Evolutionary conservation across 176 grass and related monocot species (phyloP).

Genomic region (Pontederia crassipes): DNA sequence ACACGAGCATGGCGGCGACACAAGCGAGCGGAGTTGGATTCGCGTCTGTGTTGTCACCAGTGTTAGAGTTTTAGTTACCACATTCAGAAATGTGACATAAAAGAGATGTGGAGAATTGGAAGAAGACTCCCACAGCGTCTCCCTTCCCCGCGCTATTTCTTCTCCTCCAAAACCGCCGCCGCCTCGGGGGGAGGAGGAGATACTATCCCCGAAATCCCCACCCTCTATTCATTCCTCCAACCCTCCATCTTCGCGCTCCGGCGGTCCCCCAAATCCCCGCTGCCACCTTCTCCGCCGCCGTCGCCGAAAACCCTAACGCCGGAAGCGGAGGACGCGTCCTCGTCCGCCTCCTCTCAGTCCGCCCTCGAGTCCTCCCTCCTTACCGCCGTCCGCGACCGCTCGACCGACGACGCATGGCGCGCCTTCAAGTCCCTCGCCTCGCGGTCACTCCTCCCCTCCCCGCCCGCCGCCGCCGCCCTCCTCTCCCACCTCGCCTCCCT

Average conservation of each 20-base stretch:
- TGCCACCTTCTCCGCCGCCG: slow-evolving; percentile 2
- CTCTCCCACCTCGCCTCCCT: slow-evolving; percentile 54
- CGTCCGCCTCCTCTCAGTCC: slow-evolving; percentile 34
- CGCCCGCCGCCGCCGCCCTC: slow-evolving; percentile 50
- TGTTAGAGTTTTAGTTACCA: no score
- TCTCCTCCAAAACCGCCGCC: background rate
- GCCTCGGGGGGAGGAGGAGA: slow-evolving; percentile 1
- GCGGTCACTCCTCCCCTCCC: slow-evolving; percentile 36
- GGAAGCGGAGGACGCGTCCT: slow-evolving; percentile 11
- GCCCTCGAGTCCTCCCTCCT: slow-evolving; percentile 52
- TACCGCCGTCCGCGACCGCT: slow-evolving; percentile 28
- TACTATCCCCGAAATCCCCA: slow-evolving; percentile 38
- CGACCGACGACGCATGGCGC: slow-evolving; percentile 66
- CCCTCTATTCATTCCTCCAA: slow-evolving; percentile 88
- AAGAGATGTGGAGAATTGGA: background rate
- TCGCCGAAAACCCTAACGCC: slow-evolving; percentile 12
- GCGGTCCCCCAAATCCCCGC: slow-evolving; percentile 22
- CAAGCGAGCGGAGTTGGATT: no score
- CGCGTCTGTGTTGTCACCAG: no score
- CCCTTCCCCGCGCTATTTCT: background rate
- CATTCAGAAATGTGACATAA: background rate
- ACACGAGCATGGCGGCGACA: no score
- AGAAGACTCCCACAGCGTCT: background rate
- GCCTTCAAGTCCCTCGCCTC: slow-evolving; percentile 68
- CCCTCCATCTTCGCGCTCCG: slow-evolving; percentile 64